Evolutionary conservation across 2,329 filamentous ascomycete genomes (phyloP).

Genomic region (Magnaporthiopsis rhizophila): DNA sequence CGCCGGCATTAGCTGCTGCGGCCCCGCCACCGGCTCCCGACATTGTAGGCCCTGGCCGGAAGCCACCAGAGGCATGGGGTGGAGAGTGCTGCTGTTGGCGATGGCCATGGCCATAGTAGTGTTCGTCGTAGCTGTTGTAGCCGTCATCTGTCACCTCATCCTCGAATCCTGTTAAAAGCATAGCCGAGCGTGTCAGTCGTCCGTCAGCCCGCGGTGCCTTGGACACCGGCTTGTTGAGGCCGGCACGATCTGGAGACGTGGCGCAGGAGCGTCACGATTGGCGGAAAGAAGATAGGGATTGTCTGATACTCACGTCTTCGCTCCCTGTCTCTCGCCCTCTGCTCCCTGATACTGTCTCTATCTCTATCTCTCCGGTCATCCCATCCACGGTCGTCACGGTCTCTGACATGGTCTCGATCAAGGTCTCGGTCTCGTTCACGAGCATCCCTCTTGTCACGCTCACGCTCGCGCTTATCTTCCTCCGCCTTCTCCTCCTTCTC

Average conservation of each 20-base stretch:
- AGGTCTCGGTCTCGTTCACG: constrained; percentile 15
- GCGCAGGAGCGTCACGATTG: neutral
- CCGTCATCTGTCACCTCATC: constrained; percentile 26
- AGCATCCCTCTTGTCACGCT: neutral
- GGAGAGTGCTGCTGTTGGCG: constrained; percentile 31
- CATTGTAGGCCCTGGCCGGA: constrained; percentile 21
- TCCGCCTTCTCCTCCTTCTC: constrained; percentile 12
- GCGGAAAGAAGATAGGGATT: constrained; percentile 3
- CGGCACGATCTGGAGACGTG: neutral
- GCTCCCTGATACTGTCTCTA: constrained; percentile 11
- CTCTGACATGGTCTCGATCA: constrained; percentile 19
- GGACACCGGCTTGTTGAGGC: neutral
- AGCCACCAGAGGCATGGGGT: constrained; percentile 42
- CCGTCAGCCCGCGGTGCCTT: neutral
- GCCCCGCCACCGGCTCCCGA: constrained; percentile 7
- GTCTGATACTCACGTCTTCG: constrained; percentile 23
- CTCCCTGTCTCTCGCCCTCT: constrained; percentile 28
- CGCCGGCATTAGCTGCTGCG: constrained; percentile 12
- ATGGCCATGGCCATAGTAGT: constrained; percentile 17
- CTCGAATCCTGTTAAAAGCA: constrained; percentile 23
- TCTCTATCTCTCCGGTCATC: constrained; percentile 2
- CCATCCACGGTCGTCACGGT: too few species aligned
- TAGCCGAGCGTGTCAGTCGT: neutral
- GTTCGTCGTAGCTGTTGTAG: constrained; percentile 29
- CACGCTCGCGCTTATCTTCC: neutral